Percentiles rank a stretch among this genome's conserved stretches.
Evolutionary conservation across 805 yeast species (phyloP).

Genomic region (Tetrapisispora taiwanensis): DNA sequence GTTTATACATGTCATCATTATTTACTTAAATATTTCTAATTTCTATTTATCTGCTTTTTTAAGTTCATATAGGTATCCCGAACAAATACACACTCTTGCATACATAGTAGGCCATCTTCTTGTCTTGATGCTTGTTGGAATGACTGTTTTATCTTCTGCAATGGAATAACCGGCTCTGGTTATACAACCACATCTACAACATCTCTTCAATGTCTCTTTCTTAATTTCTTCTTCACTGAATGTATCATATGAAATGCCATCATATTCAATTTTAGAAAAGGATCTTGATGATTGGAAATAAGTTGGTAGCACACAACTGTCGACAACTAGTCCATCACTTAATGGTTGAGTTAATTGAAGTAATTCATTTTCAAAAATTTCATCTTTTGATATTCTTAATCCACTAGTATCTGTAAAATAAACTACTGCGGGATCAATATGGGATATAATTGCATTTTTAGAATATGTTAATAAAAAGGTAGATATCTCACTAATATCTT

Average conservation of each 20-base stretch:
- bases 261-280: conserved; percentile 29
- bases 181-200: conserved; percentile 46
- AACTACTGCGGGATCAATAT: conserved; percentile 22
- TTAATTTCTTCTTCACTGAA: conserved; percentile 14
- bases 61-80: conserved; percentile 28
- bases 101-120: conserved; percentile 31
- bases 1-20: no score
- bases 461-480: conserved; percentile 23
- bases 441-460: conserved; percentile 22
- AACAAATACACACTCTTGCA: conserved; percentile 27
- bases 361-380: conserved; percentile 23
- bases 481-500: conserved; percentile 26
- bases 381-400: conserved; percentile 22
- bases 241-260: conserved; percentile 26
- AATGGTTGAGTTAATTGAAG: conserved; percentile 31
- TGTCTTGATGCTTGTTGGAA: conserved; percentile 26
- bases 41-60: neutral
- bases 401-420: conserved; percentile 26
- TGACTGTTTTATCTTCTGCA: conserved; percentile 25
- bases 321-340: conserved; percentile 35
- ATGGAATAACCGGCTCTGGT: conserved; percentile 30
- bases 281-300: conserved; percentile 22
- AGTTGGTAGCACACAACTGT: conserved; percentile 45
- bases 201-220: conserved; percentile 31
- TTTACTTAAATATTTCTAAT: no score